Conservation (phyloP, 2,329 filamentous ascomycete species). For the Ilyonectria mors-panacis region DNA sequence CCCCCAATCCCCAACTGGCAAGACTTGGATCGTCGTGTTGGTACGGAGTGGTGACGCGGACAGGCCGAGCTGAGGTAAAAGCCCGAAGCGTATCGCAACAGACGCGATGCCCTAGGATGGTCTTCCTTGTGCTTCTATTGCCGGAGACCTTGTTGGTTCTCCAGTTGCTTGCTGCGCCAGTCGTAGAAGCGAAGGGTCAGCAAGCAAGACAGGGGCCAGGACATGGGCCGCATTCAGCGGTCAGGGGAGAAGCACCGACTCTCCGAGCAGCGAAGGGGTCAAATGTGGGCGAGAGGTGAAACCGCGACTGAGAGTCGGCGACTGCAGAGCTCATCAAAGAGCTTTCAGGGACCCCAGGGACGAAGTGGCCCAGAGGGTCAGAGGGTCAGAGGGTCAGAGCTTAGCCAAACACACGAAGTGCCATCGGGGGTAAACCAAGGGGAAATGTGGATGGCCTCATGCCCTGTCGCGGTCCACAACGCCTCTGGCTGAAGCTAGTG, state of each 20-base stretch:
- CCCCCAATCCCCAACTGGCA: conserved; percentile 24
- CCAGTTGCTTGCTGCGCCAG: conserved; percentile 34
- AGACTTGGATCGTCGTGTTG: conserved; percentile 31
- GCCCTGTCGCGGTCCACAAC: conserved; percentile 14
- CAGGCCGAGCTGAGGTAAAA: conserved; percentile 38
- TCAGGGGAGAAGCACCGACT: conserved; percentile 33
- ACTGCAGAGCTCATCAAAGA: neutral
- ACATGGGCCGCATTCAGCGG: conserved; percentile 28
- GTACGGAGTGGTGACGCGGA: conserved; percentile 25
- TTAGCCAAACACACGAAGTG: neutral
- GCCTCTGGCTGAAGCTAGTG: conserved; percentile 1
- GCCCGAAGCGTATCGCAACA: conserved; percentile 42
- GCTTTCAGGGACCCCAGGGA: neutral
- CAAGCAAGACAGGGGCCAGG: conserved; percentile 27
- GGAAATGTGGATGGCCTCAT: conserved; percentile 18
- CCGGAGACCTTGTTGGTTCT: conserved; percentile 41
- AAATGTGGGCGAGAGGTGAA: conserved; percentile 26
- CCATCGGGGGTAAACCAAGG: conserved; percentile 11
- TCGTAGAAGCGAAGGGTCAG: conserved; percentile 33
- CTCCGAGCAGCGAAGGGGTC: conserved; percentile 22
- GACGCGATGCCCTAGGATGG: conserved; percentile 38
- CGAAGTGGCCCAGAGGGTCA: conserved; percentile 8
- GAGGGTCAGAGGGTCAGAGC: conserved; percentile 12
- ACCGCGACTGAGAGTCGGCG: neutral
- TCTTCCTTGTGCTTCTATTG: conserved; percentile 25